These are phyloP conservation scores for Beta corolliflora DNA, from an alignment of 179 eudicot species.

Conservation along the genomic window DNA sequence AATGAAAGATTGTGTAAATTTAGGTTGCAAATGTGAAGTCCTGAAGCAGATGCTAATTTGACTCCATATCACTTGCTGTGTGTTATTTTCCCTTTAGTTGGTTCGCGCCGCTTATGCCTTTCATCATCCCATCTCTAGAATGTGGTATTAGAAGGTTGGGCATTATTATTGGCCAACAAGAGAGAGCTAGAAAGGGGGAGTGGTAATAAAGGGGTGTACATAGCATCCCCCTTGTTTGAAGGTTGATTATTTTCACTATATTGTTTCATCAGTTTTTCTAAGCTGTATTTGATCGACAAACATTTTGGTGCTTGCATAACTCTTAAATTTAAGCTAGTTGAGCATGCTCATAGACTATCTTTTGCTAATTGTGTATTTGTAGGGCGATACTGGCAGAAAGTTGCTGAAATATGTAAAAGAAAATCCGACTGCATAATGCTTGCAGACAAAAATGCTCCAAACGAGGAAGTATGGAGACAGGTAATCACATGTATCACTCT, in stretches of 20 bases:
- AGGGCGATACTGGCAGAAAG: slow-evolving; percentile 88
- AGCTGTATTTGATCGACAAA: not conserved
- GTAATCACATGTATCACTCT: slow-evolving; percentile 27
- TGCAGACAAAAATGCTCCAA: slow-evolving; percentile 99
- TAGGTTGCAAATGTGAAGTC: too few species aligned
- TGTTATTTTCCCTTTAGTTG: too few species aligned
- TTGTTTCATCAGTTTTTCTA: not conserved
- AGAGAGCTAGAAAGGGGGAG: not conserved
- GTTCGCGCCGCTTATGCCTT: too few species aligned
- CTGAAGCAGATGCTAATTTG: too few species aligned
- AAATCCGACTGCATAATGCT: slow-evolving; percentile 76
- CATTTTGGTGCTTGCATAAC: not conserved
- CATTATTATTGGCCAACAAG: not conserved
- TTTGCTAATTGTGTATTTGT: slow-evolving; percentile 21
- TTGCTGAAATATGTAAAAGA: slow-evolving; percentile 64
- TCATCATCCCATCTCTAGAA: not conserved
- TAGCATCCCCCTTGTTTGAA: not conserved
- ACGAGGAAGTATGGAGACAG: slow-evolving; percentile 98
- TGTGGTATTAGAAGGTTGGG: not conserved
- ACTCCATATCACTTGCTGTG: too few species aligned
- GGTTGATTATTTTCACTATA: too few species aligned
- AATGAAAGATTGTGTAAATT: too few species aligned
- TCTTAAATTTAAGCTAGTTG: not conserved
- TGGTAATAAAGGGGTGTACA: not conserved
- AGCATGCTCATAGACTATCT: not conserved